Percentiles rank a stretch among this genome's conserved stretches.
phyloP scores from a whole-genome alignment of 1,139 yeast species.

The Tardiomyces blankii region DNA sequence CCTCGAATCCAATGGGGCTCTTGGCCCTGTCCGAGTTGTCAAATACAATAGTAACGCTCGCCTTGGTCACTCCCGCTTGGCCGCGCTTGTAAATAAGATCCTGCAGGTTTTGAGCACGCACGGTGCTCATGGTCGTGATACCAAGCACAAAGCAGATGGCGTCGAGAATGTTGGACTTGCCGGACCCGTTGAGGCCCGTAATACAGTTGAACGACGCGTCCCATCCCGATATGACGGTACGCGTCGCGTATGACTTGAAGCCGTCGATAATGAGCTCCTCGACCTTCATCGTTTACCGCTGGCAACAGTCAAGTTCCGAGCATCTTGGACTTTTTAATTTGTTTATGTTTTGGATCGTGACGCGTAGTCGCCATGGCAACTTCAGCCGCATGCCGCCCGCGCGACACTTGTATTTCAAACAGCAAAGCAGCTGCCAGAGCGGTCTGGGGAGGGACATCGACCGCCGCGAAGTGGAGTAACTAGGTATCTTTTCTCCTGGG shows the following conservation, averaged over 20 bases:
- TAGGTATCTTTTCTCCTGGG: too few relatives aligned
- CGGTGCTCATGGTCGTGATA: slow-evolving; percentile 86
- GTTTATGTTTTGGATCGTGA: too few relatives aligned
- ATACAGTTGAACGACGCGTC: slow-evolving; percentile 95
- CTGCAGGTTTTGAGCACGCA: slow-evolving; percentile 85
- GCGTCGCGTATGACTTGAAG: slow-evolving; percentile 92
- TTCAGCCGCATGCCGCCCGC: too few relatives aligned
- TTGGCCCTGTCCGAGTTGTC: slow-evolving; percentile 67
- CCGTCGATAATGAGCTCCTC: slow-evolving; percentile 96
- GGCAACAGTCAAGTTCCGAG: too few relatives aligned
- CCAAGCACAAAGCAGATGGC: slow-evolving; percentile 98
- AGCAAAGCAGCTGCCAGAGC: too few relatives aligned
- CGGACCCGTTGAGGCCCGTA: slow-evolving; percentile 96
- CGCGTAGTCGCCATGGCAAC: too few relatives aligned
- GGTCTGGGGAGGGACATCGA: too few relatives aligned
- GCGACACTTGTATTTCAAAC: too few relatives aligned
- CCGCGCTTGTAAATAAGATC: slow-evolving; percentile 95
- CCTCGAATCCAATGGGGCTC: slow-evolving; percentile 84
- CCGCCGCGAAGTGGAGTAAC: too few relatives aligned
- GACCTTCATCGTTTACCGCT: slow-evolving; percentile 54
- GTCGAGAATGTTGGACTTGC: slow-evolving; percentile 89
- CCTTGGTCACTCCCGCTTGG: slow-evolving; percentile 96
- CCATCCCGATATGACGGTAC: slow-evolving; percentile 94
- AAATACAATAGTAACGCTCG: slow-evolving; percentile 91
- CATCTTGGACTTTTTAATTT: too few relatives aligned